phyloP scores from a whole-genome alignment of 2,329 filamentous ascomycete genomes.

The Fusarium veterinarium region DNA sequence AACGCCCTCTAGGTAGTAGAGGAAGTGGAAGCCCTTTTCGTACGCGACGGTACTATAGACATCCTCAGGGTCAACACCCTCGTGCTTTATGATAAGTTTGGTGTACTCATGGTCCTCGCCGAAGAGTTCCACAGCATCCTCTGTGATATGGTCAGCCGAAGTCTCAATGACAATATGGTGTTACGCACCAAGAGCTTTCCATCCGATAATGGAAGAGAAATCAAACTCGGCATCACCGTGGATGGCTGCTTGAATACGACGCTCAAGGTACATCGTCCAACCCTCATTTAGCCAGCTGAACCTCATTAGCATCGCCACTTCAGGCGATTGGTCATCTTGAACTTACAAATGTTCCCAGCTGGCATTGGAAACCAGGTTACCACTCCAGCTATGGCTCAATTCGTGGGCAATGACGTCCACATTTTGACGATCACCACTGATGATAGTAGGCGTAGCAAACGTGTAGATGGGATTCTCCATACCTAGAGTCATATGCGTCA shows the following conservation, averaged over 20 bases:
- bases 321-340: neutral
- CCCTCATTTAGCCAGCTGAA: conserved; percentile 77
- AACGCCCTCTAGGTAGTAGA: conserved; percentile 89
- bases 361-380: conserved; percentile 82
- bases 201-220: conserved; percentile 96
- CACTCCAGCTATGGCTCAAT: conserved; percentile 83
- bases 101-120: conserved; percentile 92
- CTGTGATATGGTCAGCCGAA: conserved; percentile 49
- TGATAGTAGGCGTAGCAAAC: conserved; percentile 93
- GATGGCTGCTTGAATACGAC: conserved; percentile 79
- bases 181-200: conserved; percentile 78
- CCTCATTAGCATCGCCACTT: conserved; percentile 2
- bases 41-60: conserved; percentile 94
- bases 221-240: conserved; percentile 89
- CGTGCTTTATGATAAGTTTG: conserved; percentile 86
- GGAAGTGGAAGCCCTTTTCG: conserved; percentile 95
- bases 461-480: conserved; percentile 97
- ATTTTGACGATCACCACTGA: conserved; percentile 90
- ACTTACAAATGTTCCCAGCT: conserved; percentile 84
- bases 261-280: conserved; percentile 96
- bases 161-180: neutral
- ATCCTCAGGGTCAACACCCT: conserved; percentile 94
- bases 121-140: conserved; percentile 82
- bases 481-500: conserved; percentile 54
- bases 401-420: conserved; percentile 96